phyloP scores from a whole-genome alignment of 2,329 filamentous ascomycete species.

The Knufia petricola region DNA sequence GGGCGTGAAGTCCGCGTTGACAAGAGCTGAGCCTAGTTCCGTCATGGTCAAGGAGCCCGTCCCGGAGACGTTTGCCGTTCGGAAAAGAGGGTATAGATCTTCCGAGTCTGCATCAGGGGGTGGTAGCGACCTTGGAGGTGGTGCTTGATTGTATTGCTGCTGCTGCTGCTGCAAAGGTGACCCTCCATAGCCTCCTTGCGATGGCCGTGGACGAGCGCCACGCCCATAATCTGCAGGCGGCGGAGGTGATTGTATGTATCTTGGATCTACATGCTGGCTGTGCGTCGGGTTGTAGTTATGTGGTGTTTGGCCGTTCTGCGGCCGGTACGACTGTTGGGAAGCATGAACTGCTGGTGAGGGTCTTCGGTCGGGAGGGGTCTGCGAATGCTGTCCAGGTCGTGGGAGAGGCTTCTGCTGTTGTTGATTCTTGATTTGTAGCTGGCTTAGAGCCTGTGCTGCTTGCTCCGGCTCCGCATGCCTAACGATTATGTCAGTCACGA shows the following conservation, averaged over 20 bases:
- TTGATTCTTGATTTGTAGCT: slow-evolving; percentile 16
- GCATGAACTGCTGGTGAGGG: slow-evolving; percentile 13
- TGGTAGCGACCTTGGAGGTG: slow-evolving; percentile 22
- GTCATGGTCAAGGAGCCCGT: slow-evolving; percentile 75
- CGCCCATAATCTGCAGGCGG: slow-evolving; percentile 41
- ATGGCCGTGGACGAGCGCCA: slow-evolving; percentile 32
- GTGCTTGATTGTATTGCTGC: slow-evolving; percentile 7
- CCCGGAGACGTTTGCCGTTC: slow-evolving; percentile 71
- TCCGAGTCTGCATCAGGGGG: slow-evolving; percentile 43
- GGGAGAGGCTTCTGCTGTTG: slow-evolving; percentile 16
- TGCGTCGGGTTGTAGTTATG: slow-evolving; percentile 15
- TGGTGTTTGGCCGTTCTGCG: slow-evolving; percentile 13
- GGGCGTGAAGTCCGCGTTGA: slow-evolving; percentile 90
- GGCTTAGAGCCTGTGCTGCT: slow-evolving; percentile 37
- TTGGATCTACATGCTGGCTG: slow-evolving; percentile 17
- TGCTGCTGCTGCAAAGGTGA: slow-evolving; percentile 37
- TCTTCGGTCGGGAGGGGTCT: slow-evolving; percentile 7
- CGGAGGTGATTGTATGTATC: slow-evolving; percentile 30
- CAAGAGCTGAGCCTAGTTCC: slow-evolving; percentile 79
- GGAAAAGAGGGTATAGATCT: slow-evolving; percentile 72
- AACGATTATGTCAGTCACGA: slow-evolving; percentile 12
- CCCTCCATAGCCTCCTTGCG: slow-evolving; percentile 4
- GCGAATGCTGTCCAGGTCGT: slow-evolving; percentile 23
- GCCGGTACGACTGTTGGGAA: slow-evolving; percentile 14
- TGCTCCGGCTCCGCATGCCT: slow-evolving; percentile 67